Conservation (phyloP, 345 rosid genomes). For the Barbarea vulgaris region DNA sequence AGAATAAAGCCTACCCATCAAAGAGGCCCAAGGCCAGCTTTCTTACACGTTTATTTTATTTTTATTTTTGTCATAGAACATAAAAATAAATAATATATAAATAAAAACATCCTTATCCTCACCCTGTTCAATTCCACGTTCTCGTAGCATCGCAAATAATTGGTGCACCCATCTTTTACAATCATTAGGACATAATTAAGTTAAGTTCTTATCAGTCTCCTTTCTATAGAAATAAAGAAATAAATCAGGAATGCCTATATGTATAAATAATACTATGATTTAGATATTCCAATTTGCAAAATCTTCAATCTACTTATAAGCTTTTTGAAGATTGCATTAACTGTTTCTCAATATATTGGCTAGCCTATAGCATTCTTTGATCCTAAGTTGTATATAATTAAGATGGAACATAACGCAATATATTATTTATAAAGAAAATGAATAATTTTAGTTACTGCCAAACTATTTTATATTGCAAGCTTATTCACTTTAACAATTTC, state of each 20-base stretch:
- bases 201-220: neutral
- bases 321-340: neutral
- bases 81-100: neutral
- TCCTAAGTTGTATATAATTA: neutral
- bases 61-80: neutral
- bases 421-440: neutral
- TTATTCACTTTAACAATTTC: neutral
- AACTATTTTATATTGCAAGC: neutral
- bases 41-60: constrained; percentile 31
- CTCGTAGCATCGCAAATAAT: constrained; percentile 38
- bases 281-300: neutral
- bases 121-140: constrained; percentile 36
- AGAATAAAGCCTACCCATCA: constrained; percentile 32
- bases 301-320: neutral
- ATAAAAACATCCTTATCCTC: constrained; percentile 38
- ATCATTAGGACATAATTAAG: constrained; percentile 14
- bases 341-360: neutral
- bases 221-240: neutral
- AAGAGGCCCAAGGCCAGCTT: constrained; percentile 35
- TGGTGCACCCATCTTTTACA: constrained; percentile 34
- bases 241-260: neutral
- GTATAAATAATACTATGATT: neutral
- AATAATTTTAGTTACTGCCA: neutral
- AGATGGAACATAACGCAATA: neutral
- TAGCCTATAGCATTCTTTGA: neutral